These are phyloP conservation scores for Phyllosticta ampelicida DNA, from an alignment of 2,329 filamentous ascomycete genomes.

Conservation along the genomic window DNA sequence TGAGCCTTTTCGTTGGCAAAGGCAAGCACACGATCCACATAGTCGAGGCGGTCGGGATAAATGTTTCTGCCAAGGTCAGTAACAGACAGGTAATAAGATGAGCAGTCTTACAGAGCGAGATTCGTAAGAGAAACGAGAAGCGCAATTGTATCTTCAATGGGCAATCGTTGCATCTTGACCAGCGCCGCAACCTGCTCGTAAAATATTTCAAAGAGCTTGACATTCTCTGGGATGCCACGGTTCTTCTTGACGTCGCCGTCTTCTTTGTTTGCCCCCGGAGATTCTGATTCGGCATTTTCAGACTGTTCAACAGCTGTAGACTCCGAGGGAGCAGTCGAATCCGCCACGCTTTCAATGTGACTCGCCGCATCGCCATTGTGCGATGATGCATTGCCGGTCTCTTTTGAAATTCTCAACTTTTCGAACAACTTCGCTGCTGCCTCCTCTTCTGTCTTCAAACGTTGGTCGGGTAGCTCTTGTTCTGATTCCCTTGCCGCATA, in stretches of 20 bases:
- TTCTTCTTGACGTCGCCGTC: slow-evolving; percentile 36
- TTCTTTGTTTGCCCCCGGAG: slow-evolving; percentile 20
- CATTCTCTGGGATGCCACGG: slow-evolving; percentile 57
- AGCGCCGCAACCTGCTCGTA: slow-evolving; percentile 91
- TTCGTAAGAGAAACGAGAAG: slow-evolving; percentile 89
- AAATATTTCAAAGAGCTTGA: slow-evolving; percentile 94
- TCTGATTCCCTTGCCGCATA: slow-evolving; percentile 87
- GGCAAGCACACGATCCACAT: slow-evolving; percentile 85
- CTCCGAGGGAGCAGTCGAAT: slow-evolving; percentile 18
- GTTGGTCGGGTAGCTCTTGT: slow-evolving; percentile 57
- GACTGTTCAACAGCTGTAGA: slow-evolving; percentile 20
- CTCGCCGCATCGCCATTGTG: slow-evolving; percentile 11
- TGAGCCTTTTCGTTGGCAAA: slow-evolving; percentile 80
- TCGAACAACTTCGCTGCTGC: slow-evolving; percentile 69
- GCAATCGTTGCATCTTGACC: slow-evolving; percentile 79
- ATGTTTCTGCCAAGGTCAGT: slow-evolving; percentile 53
- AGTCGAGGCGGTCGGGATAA: slow-evolving; percentile 84
- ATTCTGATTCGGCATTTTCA: slow-evolving; percentile 22
- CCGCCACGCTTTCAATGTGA: slow-evolving; percentile 18
- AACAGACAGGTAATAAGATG: not conserved
- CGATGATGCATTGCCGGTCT: slow-evolving; percentile 25
- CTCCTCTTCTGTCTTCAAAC: slow-evolving; percentile 71
- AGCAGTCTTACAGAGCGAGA: slow-evolving; percentile 56
- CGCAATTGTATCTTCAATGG: slow-evolving; percentile 90
- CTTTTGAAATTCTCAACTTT: slow-evolving; percentile 60